These are phyloP conservation scores for Podila clonocystis DNA, from an alignment of 192 early-diverging fungal species.

Conservation along the genomic window DNA sequence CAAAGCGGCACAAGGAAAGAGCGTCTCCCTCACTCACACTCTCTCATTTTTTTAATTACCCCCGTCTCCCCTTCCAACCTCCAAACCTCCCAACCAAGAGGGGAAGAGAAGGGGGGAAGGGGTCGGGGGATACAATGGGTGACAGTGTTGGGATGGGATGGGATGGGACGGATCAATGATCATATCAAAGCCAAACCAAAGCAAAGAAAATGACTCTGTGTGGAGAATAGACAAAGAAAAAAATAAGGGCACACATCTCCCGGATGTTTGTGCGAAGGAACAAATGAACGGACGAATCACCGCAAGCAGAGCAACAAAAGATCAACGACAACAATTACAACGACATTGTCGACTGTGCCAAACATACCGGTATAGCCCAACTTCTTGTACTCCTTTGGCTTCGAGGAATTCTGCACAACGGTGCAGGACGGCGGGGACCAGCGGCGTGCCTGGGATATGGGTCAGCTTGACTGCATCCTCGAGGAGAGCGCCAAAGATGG, in stretches of 20 bases:
- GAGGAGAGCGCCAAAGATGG: slow-evolving; percentile 37
- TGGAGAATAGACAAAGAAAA: neutral
- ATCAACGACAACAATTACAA: neutral
- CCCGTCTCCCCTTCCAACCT: no score
- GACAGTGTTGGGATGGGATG: no score
- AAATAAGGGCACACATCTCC: neutral
- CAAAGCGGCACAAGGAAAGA: no score
- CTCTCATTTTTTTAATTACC: no score
- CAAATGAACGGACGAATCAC: no score
- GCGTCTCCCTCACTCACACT: no score
- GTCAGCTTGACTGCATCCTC: slow-evolving; percentile 31
- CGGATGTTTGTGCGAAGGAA: no score
- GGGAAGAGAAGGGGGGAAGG: no score
- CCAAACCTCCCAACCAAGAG: no score
- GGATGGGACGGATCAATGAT: neutral
- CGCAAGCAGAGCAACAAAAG: no score
- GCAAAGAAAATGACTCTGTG: neutral
- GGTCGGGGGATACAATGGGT: no score
- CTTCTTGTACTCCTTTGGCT: slow-evolving; percentile 40
- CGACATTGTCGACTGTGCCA: neutral
- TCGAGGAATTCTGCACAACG: slow-evolving; percentile 48
- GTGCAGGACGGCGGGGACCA: slow-evolving; percentile 44
- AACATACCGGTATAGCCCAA: slow-evolving; percentile 46
- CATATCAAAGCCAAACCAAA: neutral
- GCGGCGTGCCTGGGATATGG: slow-evolving; percentile 32